Evolutionary conservation across 2,329 filamentous ascomycete species (phyloP).

Genomic region (Chalara sp.): DNA sequence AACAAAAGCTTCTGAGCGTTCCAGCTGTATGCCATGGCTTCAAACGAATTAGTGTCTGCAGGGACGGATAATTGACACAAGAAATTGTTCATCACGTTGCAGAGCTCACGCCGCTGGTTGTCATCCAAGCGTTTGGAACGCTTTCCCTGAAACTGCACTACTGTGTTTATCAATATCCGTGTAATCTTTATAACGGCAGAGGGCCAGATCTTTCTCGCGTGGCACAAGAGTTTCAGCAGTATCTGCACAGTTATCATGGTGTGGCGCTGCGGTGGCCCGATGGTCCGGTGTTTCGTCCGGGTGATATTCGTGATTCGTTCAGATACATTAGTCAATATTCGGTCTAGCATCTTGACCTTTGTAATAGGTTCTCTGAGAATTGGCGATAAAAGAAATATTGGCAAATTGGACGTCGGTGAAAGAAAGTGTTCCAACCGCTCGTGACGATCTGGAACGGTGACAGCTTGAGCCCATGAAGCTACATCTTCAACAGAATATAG

Average conservation of each 20-base stretch:
- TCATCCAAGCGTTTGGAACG: no score
- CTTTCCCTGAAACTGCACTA: no score
- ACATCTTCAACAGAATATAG: constrained; percentile 16
- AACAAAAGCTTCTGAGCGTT: constrained; percentile 49
- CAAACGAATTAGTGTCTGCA: constrained; percentile 27
- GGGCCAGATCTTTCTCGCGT: constrained; percentile 22
- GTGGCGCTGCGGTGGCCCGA: no score
- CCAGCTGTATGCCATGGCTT: constrained; percentile 45
- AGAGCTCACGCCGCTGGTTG: constrained; percentile 1
- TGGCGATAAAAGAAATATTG: constrained; percentile 20
- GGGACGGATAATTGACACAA: constrained; percentile 32
- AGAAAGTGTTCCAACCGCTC: constrained; percentile 19
- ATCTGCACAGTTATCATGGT: no score
- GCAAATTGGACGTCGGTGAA: constrained; percentile 7
- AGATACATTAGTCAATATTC: constrained; percentile 2
- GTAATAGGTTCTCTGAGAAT: constrained; percentile 17
- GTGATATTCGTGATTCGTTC: no score
- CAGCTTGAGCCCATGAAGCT: constrained; percentile 21
- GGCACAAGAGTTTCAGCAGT: constrained; percentile 14
- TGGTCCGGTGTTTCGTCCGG: no score
- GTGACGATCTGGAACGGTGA: constrained; percentile 14
- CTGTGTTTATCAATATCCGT: constrained; percentile 7
- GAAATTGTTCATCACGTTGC: constrained; percentile 34
- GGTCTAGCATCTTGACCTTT: constrained; percentile 12
- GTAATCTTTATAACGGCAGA: constrained; percentile 19